A percentile compares a stretch with the other conserved stretches of the same genome.
Evolutionary conservation across 768 basidiomycete species (phyloP).

Genomic region (Pleurotus tuoliensis): DNA sequence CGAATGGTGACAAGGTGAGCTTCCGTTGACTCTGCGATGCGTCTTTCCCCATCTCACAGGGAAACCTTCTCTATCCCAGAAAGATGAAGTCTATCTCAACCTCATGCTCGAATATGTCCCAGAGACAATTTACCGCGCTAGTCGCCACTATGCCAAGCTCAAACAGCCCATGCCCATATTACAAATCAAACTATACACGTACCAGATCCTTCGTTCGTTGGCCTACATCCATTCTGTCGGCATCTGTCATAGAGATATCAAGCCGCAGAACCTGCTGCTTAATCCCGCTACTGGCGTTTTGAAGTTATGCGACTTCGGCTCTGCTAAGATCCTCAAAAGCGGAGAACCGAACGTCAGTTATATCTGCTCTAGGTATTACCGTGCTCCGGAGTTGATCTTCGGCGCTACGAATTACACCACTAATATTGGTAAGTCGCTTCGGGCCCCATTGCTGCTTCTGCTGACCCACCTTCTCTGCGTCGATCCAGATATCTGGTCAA

Average conservation of each 20-base stretch:
- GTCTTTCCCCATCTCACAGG: slow-evolving; percentile 7
- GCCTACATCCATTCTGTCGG: slow-evolving; percentile 99
- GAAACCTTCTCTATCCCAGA: slow-evolving; percentile 43
- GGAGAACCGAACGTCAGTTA: slow-evolving; percentile 99
- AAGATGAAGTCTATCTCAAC: slow-evolving; percentile 99
- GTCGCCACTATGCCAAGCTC: slow-evolving; percentile 98
- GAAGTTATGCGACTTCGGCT: slow-evolving; percentile 98
- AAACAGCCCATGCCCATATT: slow-evolving; percentile 99
- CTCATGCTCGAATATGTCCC: slow-evolving; percentile 99
- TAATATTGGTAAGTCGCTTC: slow-evolving; percentile 77
- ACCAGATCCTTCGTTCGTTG: slow-evolving; percentile 95
- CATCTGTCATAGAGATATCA: slow-evolving; percentile 99
- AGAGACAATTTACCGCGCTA: slow-evolving; percentile 98
- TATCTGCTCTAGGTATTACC: slow-evolving; percentile 99
- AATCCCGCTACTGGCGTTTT: slow-evolving; percentile 96
- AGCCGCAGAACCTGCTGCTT: slow-evolving; percentile 96
- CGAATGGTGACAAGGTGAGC: slow-evolving; percentile 94
- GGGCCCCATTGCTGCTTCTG: not conserved
- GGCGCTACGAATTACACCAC: slow-evolving; percentile 99
- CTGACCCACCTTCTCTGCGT: not conserved
- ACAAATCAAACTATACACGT: slow-evolving; percentile 99
- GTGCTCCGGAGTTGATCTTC: slow-evolving; percentile 98
- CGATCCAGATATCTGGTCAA: slow-evolving; percentile 92
- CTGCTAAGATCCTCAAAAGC: slow-evolving; percentile 95
- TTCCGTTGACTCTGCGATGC: slow-evolving; percentile 8